Base-by-base conservation (phyloP, 495 filamentous ascomycete species). In the Pyrenula massariospora region DNA sequence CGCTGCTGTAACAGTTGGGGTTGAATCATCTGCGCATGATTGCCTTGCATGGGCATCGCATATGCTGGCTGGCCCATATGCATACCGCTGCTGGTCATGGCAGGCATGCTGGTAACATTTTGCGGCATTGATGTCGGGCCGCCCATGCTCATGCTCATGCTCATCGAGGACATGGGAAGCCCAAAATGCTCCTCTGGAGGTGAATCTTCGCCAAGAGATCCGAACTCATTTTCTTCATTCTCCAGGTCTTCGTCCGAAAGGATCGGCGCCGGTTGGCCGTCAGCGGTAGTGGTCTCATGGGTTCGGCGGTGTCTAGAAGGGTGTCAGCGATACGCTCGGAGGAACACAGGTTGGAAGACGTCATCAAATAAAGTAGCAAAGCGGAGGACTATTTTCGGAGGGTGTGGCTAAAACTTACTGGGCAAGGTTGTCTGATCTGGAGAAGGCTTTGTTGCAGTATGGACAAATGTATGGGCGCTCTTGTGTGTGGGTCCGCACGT, bases 401-500 rank as follows among this genome's bases (percentile, higher is more conserved):
- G 59, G 60, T 25, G 53, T 50, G 36, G 57, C 50, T 52, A 56
- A 15, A 59, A 68, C 89, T 80, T 86, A 95, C 86, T 98, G 93
- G 69, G 93, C 93, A 69, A 98, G 84, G 70, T 98, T 98, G 75
- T 98, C 93, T 63, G 91, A 96, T 66, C 93, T 82, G 51, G 93
- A 96, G 72, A 98, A 98, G 51, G 92, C 93, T 74, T 97, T 97
- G 80, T 85, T 95, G 82, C 93, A 98, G 69, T 94, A 87, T 65
- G 86, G 85, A 79, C 93, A 98, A 63, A 89, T 84, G 71, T 98
- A 98, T 62, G 93, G 93, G 76, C 92, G 86, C 76, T 98, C 93
- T 81, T 98, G 93, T 21, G 93, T 98, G 77, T 98, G 93, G 66
- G 93, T 98, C 70, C 93, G 87, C 71, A 98, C 94, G 78, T 98